Evolutionary conservation across 768 basidiomycete species (phyloP), one percentile per base, ranked within the genome.

Genomic region (Termitomyces sp.): DNA sequence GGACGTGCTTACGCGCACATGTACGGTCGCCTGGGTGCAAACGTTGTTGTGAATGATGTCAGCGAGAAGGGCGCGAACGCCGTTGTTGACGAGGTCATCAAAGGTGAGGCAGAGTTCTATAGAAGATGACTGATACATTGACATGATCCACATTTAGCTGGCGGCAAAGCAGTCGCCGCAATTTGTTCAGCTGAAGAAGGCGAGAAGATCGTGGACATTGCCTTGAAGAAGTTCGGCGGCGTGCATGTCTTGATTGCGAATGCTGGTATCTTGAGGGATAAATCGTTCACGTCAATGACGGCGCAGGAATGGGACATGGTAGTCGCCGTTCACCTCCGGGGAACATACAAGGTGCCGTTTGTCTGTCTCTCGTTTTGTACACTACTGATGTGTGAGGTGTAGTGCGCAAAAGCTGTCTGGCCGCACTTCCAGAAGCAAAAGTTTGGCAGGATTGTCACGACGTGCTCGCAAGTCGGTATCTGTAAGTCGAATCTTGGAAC

Each of bases 321-420:
- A 36, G 77, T 96, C 62, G 83, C 86, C 51, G 84, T 98, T 28
- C 95, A 98, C 72, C 80, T 99, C 38, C 80, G 88, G 52, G 91
- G 91, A 9, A 97, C 96, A 13, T 98, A 86, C 78, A 94, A 93
- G 79, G 90, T 89, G 62, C 38, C 12, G 32, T 30, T 7, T 20
- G n/a, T n/a, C n/a, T 43, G 5, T 32, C 7, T n/a, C 12, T 9
- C 56, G 68, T 54, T 16, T 38, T 40, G 35, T n/a, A 13, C 26
- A 20, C 23, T 33, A 23, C 46, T 12, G 13, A 57, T 36, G n/a
- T 40, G 43, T 12, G 7, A 40, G 44, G 49, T 5, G 13, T 60
- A 94, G 90, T 95, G 93, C 63, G 88, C 85, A 32, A 91, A 96
- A 69, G 97, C 96, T 5, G 89, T 92, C 28, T 99, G 97, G 97